Percentiles rank a stretch among this genome's conserved stretches.
phyloP scores from a whole-genome alignment of 768 basidiomycete genomes.

The Lanmaoa pseudosensibilis region DNA sequence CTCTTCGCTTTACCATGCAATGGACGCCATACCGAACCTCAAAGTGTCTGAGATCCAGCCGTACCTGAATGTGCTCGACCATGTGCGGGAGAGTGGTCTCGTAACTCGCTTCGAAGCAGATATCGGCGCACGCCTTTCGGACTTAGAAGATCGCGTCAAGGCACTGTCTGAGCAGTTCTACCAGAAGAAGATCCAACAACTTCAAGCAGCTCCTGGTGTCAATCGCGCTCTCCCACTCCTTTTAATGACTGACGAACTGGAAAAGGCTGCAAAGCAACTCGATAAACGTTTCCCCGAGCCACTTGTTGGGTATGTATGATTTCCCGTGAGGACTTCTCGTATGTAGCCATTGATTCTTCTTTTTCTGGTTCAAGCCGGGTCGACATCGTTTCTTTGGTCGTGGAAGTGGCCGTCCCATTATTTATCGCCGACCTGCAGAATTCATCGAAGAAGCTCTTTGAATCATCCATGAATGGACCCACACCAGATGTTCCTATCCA shows the following conservation, averaged over 20 bases:
- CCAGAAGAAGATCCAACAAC: constrained; percentile 58
- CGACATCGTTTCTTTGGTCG: constrained; percentile 72
- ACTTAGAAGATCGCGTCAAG: constrained; percentile 66
- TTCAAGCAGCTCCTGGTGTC: constrained; percentile 69
- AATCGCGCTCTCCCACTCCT: constrained; percentile 81
- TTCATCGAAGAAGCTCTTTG: constrained; percentile 72
- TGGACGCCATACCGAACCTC: constrained; percentile 73
- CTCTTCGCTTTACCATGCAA: constrained; percentile 77
- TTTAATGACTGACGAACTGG: constrained; percentile 84
- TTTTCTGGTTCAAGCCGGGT: constrained; percentile 48
- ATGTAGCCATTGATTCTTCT: background rate
- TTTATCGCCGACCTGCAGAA: constrained; percentile 65
- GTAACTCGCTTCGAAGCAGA: constrained; percentile 76
- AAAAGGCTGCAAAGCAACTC: constrained; percentile 78
- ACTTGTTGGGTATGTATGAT: constrained; percentile 62
- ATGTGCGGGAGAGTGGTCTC: constrained; percentile 66
- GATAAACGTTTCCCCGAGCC: constrained; percentile 88
- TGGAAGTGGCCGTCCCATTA: constrained; percentile 67
- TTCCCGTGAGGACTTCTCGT: background rate
- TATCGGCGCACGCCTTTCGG: constrained; percentile 60
- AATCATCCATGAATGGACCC: constrained; percentile 83
- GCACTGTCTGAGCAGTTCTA: constrained; percentile 62
- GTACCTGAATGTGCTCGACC: constrained; percentile 66
- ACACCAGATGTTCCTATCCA: constrained; percentile 87
- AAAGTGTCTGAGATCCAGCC: constrained; percentile 70